Percentiles rank a stretch among this genome's conserved stretches.
These are phyloP conservation scores for Arachis monticola DNA, from an alignment of 331 rosid genomes.

Conservation along the genomic window DNA sequence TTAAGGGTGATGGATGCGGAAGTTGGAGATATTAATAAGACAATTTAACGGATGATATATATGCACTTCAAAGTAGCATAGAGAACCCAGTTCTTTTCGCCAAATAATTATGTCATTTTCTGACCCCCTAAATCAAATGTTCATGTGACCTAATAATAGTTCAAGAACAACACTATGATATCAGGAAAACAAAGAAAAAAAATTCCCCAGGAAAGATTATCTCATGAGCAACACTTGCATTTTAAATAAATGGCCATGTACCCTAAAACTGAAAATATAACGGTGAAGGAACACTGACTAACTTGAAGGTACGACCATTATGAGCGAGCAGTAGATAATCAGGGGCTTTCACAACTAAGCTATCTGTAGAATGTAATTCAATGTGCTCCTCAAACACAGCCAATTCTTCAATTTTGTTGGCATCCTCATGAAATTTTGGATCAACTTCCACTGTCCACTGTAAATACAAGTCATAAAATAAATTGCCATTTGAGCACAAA, in stretches of 20 bases:
- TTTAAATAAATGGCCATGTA: constrained; percentile 4
- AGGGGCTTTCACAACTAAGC: constrained; percentile 76
- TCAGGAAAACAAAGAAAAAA: constrained; percentile 12
- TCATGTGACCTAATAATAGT: constrained; percentile 15
- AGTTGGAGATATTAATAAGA: constrained; percentile 27
- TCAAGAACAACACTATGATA: constrained; percentile 1
- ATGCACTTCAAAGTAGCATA: not conserved
- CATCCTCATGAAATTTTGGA: constrained; percentile 93
- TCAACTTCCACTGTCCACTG: constrained; percentile 95
- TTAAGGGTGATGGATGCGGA: constrained; percentile 23
- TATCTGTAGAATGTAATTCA: constrained; percentile 72
- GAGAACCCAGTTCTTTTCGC: not conserved
- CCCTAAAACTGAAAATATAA: constrained; percentile 7
- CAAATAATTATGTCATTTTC: constrained; percentile 7
- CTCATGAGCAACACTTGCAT: constrained; percentile 12
- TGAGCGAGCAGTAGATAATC: constrained; percentile 88
- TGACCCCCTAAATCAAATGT: not conserved
- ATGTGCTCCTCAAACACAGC: constrained; percentile 95
- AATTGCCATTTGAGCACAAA: constrained; percentile 22
- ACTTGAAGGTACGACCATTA: constrained; percentile 94
- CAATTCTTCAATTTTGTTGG: constrained; percentile 79
- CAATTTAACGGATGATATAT: constrained; percentile 22
- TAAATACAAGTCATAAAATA: constrained; percentile 41
- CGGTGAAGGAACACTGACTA: constrained; percentile 49
- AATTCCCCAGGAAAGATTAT: constrained; percentile 5